Base-by-base conservation (phyloP, 805 yeast species). In the Candida wancherniae region DNA sequence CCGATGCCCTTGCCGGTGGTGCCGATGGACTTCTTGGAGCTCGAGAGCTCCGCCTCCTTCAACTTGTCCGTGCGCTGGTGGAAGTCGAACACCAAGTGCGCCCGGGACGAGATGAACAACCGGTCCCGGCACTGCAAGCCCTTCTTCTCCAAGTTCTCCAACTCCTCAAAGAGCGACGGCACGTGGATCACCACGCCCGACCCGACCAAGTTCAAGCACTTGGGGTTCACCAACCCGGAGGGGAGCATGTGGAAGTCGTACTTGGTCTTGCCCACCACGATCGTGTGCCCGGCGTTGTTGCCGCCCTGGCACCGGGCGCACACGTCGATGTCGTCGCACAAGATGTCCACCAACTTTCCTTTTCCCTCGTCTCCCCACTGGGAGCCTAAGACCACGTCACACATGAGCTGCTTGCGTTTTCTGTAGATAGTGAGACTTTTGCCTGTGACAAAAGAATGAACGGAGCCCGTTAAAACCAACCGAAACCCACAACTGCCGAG, bases 321-420 rank as follows among this genome's bases (percentile, higher is more conserved):
- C 24, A 92, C 90, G 48, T 92, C 97, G 50, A 92, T 82, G 46
- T 85, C 79, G 52, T 90, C 97, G 63, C 97, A 94, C 31, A 92
- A 73, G 34, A 92, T 69, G 58, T 92, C 98, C 29, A 92, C 99
- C 37, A 92, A 74, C 63, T 92, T 92, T 37, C 99, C 99, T 59
- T 92, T 92, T 57, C 99, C 99, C 76, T 92, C 99, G 57, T 92
- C 99, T 44, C 99, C 99, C 99, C 99, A 92, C 66, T 92, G 99
- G 63, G 97, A 70, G 37, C 99, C 99, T 52, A 92, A 73, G 33
- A 92, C 99, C 44, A 92, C 97, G 67, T 81, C 83, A 58, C 84
- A 81, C 88, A 80, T 80, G 13, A 11, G 29, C 12, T 5, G 20
- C 17, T 20, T 29, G 20, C 9, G 15, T 23, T 21, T 17, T 28